Conservation (phyloP, 305 asterid species). For the Fraxinus ornus region DNA sequence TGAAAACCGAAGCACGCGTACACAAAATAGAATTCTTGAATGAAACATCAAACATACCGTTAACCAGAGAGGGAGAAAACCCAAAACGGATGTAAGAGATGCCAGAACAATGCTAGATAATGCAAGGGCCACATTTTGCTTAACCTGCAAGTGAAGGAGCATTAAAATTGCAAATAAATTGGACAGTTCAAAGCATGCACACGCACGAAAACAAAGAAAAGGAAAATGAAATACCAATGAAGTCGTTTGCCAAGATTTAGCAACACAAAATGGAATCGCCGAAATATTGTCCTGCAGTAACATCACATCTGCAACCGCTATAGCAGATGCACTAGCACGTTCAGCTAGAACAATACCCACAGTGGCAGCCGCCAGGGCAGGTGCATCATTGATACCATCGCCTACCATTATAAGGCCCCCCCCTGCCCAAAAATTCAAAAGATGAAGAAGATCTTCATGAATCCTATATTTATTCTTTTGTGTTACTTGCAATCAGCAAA, state of each 20-base stretch:
- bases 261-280: conserved; percentile 85
- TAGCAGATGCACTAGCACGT: conserved; percentile 98
- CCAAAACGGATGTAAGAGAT: conserved; percentile 89
- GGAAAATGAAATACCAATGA: conserved; percentile 56
- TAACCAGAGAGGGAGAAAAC: conserved; percentile 89
- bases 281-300: conserved; percentile 92
- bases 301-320: conserved; percentile 93
- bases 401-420: conserved; percentile 99
- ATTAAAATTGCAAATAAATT: conserved; percentile 8
- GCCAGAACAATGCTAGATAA: conserved; percentile 85
- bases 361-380: conserved; percentile 96
- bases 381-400: conserved; percentile 98
- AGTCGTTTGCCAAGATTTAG: conserved; percentile 85
- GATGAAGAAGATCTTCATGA: conserved; percentile 1
- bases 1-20: not conserved
- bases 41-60: conserved; percentile 55
- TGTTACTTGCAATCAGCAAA: not conserved
- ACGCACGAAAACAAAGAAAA: not conserved
- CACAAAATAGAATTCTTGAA: not conserved
- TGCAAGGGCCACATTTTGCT: conserved; percentile 92
- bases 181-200: not conserved
- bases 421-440: conserved; percentile 37
- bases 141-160: conserved; percentile 49
- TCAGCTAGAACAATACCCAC: conserved; percentile 94
- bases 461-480: not conserved